Base-by-base conservation (phyloP, 176 grass and related monocot species). In the Typha latifolia region DNA sequence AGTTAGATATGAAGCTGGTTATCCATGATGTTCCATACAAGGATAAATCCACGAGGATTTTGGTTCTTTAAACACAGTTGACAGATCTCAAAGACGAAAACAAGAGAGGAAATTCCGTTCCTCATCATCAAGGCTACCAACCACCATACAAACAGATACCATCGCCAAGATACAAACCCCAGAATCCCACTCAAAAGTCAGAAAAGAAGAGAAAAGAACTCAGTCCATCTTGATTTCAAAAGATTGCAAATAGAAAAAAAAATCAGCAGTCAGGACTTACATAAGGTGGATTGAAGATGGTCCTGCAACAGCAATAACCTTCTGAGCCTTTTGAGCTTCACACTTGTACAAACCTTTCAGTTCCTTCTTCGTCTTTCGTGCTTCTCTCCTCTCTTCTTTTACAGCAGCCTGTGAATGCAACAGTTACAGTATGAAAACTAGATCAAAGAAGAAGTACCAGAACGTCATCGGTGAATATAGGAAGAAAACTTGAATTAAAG, bases 271-370 rank as follows among this genome's bases (percentile, higher is more conserved):
- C 50, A 24, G 5, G 0, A 74, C 77, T 85, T 90, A 99, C 89
- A 82, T 81, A 64, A 99, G 71, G 73, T 84, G 76, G 63, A 90
- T 76, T 21, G 94, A 82, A 79, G 94, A 86, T 63, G 94, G 94
- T 48, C 89, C 89, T 49, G 86, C 81, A 78, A 99, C 49, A 78
- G 94, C 89, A 74, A 81, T 81, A 75, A 80, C 86, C 72, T 85
- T 93, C 68, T 99, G 94, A 82, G 94, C 94, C 74, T 67, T 92
- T 18, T 90, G 83, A 16, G 74, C 76, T 87, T 99, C 94, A 66
- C 65, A 78, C 78, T 78, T 99, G 72, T 99, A 99, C 47, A 99
- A 49, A 50, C 71, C 89, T 85, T 87, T 99, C 34, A 99, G 76
- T 66, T 99, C 89, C 80, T 93, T 99, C 94, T 99, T 99, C 16